A percentile compares a stretch with the other conserved stretches of the same genome.
phyloP scores from a whole-genome alignment of 176 grass and related monocot genomes.

The Avena sativa region DNA sequence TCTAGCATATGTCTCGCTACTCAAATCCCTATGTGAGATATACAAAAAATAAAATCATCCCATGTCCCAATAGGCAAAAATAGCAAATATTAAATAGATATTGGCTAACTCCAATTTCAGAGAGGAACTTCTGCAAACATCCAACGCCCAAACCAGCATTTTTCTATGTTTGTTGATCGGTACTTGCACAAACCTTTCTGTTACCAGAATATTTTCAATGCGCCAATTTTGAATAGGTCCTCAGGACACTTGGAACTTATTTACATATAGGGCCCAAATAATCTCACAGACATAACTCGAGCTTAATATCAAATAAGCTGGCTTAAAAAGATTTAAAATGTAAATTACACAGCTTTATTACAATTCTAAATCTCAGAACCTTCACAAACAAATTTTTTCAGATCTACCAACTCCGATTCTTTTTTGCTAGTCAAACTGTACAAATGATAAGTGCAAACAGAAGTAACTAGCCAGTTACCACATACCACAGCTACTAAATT shows the following conservation, averaged over 20 bases:
- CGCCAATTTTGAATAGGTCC: neutral
- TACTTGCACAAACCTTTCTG: neutral
- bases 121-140: neutral
- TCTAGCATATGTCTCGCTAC: slow-evolving; percentile 44
- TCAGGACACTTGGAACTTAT: neutral
- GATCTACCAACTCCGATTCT: slow-evolving; percentile 11
- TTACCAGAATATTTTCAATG: slow-evolving; percentile 7
- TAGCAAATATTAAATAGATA: slow-evolving; percentile 14
- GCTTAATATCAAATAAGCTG: slow-evolving; percentile 4
- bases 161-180: neutral
- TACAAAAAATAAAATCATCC: slow-evolving; percentile 37
- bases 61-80: neutral
- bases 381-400: neutral
- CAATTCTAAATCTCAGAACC: slow-evolving; percentile 8
- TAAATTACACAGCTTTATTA: neutral
- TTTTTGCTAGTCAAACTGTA: neutral
- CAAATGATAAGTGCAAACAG: neutral
- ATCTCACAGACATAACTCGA: neutral
- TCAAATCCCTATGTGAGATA: slow-evolving; percentile 60
- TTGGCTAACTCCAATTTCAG: neutral
- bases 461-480: neutral
- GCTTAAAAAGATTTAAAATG: slow-evolving; percentile 2
- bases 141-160: slow-evolving; percentile 15
- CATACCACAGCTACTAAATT: slow-evolving; percentile 14
- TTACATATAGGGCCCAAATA: neutral